A percentile compares a stretch with the other conserved stretches of the same genome.
Conservation (phyloP, 805 yeast species). For the Clavispora santaluciae region DNA sequence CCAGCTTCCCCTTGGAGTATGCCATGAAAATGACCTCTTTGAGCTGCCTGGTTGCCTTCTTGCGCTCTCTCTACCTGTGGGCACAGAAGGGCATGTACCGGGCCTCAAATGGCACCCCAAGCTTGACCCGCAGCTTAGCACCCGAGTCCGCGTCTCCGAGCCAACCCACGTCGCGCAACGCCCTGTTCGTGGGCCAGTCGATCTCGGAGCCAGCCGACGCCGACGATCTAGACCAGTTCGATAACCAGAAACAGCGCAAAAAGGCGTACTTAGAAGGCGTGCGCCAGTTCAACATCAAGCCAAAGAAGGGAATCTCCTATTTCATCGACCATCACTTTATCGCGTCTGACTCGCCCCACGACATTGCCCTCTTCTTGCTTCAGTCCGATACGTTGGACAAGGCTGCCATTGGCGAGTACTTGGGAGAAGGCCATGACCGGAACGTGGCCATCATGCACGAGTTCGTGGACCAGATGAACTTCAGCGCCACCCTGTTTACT, state of each 20-base stretch:
- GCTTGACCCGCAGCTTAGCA: background rate
- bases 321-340: slow-evolving; percentile 65
- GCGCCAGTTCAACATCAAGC: slow-evolving; percentile 75
- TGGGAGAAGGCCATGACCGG: slow-evolving; percentile 82
- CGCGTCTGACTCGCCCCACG: slow-evolving; percentile 51
- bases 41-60: slow-evolving; percentile 72
- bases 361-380: slow-evolving; percentile 71
- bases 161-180: slow-evolving; percentile 24
- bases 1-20: slow-evolving; percentile 68
- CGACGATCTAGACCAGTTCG: slow-evolving; percentile 83
- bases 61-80: slow-evolving; percentile 82
- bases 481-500: slow-evolving; percentile 62
- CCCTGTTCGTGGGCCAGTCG: slow-evolving; percentile 18
- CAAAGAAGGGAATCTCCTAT: slow-evolving; percentile 69
- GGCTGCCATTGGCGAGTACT: slow-evolving; percentile 79
- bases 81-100: slow-evolving; percentile 54
- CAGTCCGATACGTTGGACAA: slow-evolving; percentile 75
- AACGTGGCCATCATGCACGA: slow-evolving; percentile 86
- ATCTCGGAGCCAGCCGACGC: slow-evolving; percentile 29
- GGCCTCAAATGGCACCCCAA: background rate
- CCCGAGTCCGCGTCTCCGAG: slow-evolving; percentile 23
- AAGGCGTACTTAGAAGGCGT: slow-evolving; percentile 76
- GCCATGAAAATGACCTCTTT: slow-evolving; percentile 80
- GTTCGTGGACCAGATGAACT: slow-evolving; percentile 85
- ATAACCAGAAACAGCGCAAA: slow-evolving; percentile 75